Conservation (phyloP, 257 asterid species). For the Parsonsia alboflavescens region DNA sequence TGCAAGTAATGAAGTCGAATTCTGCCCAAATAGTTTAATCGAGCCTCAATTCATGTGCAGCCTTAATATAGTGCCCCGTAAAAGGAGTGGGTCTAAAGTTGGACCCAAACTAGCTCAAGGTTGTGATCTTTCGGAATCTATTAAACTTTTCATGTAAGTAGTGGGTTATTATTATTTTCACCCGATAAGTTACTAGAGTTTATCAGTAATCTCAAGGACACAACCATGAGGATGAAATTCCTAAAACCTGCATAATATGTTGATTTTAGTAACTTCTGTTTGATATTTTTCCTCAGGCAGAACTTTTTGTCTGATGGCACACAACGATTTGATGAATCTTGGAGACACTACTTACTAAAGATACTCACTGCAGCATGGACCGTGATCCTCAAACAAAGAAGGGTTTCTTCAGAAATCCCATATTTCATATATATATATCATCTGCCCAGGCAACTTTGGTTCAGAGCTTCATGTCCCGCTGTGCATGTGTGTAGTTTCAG, state of each 20-base stretch:
- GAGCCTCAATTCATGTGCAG: background rate
- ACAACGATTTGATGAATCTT: background rate
- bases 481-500: too few species aligned
- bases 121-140: background rate
- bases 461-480: too few species aligned
- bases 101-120: background rate
- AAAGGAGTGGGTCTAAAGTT: background rate
- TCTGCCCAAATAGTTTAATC: background rate
- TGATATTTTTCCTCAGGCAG: background rate
- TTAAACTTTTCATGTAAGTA: background rate
- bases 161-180: too few species aligned
- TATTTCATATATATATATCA: too few species aligned
- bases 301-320: background rate
- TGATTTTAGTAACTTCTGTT: background rate
- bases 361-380: background rate
- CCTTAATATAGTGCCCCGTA: background rate
- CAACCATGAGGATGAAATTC: too few species aligned
- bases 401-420: background rate
- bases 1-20: background rate
- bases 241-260: too few species aligned
- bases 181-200: too few species aligned
- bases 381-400: background rate
- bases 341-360: background rate
- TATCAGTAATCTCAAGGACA: too few species aligned
- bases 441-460: too few species aligned